Conservation (phyloP, 805 yeast genomes). For the Candida khao-thaluensis region DNA sequence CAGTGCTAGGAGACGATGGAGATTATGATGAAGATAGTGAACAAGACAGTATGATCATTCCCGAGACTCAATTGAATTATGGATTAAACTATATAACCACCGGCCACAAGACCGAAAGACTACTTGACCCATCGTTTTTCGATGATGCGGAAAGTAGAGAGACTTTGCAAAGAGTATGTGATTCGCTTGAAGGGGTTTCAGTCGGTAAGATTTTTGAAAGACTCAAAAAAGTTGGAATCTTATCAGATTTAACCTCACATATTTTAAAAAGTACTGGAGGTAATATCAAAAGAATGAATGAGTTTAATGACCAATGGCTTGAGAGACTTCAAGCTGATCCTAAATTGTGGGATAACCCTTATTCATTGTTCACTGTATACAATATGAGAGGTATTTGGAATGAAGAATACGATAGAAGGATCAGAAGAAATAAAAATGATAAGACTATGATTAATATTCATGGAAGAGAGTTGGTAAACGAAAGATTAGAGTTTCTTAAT, state of each 20-base stretch:
- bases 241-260: constrained; percentile 17
- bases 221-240: constrained; percentile 18
- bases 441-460: constrained; percentile 14
- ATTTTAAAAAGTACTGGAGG: constrained; percentile 19
- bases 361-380: constrained; percentile 10
- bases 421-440: constrained; percentile 4
- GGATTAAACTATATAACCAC: constrained; percentile 4
- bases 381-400: constrained; percentile 16
- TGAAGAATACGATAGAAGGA: constrained; percentile 14
- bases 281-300: constrained; percentile 13
- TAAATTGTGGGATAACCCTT: background rate
- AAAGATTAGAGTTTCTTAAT: constrained; percentile 15
- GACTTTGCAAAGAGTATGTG: background rate
- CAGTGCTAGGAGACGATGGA: constrained; percentile 1
- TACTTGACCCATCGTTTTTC: background rate
- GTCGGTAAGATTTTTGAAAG: constrained; percentile 9
- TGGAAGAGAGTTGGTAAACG: constrained; percentile 11
- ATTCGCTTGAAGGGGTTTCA: background rate
- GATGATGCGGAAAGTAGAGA: background rate
- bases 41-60: background rate
- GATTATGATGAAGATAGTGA: constrained; percentile 18
- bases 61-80: constrained; percentile 3
- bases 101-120: background rate
- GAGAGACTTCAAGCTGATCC: background rate
- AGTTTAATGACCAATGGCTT: constrained; percentile 15